Conservation (phyloP, 805 yeast species). For the Barnettozyma vustinii region DNA sequence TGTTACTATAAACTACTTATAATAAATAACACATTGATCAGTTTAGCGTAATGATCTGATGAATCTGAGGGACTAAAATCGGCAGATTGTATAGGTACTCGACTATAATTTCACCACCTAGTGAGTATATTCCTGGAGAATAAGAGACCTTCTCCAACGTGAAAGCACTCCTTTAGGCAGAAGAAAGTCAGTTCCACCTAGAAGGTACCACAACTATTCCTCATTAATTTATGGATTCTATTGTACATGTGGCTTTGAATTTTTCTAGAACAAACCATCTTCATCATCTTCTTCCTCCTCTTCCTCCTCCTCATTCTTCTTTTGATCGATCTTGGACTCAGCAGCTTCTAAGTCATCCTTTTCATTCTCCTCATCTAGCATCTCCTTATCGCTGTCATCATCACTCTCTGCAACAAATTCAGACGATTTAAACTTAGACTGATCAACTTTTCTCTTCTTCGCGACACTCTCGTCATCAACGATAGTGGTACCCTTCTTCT, state of each 20-base stretch:
- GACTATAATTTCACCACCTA: too few relatives aligned
- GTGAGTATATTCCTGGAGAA: too few relatives aligned
- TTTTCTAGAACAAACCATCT: not conserved
- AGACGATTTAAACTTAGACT: constrained; percentile 27
- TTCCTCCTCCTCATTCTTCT: not conserved
- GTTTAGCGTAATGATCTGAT: not conserved
- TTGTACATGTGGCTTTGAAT: not conserved
- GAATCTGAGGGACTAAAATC: too few relatives aligned
- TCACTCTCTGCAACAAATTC: constrained; percentile 41
- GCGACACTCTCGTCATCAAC: constrained; percentile 27
- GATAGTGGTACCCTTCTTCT: constrained; percentile 21
- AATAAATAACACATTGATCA: not conserved
- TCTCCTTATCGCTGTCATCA: constrained; percentile 29
- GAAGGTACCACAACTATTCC: not conserved
- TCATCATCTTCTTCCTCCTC: not conserved
- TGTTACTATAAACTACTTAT: too few relatives aligned
- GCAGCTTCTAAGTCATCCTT: constrained; percentile 5
- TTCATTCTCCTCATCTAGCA: constrained; percentile 16
- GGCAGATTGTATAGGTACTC: too few relatives aligned
- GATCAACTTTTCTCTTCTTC: constrained; percentile 25
- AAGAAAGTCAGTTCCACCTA: too few relatives aligned
- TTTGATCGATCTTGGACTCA: not conserved
- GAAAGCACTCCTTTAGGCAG: too few relatives aligned
- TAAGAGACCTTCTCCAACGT: too few relatives aligned
- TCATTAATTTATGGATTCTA: not conserved